A percentile compares a stretch with the other conserved stretches of the same genome.
Evolutionary conservation across 1,284 basidiomycete species (phyloP).

Genomic region (Ustilago hordei): DNA sequence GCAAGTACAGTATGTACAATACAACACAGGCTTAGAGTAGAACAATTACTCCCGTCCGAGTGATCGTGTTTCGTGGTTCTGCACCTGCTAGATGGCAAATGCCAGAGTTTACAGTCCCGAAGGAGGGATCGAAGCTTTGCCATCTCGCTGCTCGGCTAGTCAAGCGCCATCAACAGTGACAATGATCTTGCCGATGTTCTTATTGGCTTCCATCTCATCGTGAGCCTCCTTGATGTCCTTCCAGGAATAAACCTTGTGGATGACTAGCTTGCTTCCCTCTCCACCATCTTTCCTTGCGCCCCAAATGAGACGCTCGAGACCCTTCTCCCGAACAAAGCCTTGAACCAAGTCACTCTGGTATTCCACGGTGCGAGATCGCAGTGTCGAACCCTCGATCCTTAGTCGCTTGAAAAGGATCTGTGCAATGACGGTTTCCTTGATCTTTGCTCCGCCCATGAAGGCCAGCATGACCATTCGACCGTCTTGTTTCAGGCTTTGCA

Average conservation of each 20-base stretch:
- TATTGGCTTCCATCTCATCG: constrained; percentile 85
- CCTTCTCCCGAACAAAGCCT: constrained; percentile 72
- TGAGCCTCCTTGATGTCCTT: constrained; percentile 85
- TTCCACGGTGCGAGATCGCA: constrained; percentile 80
- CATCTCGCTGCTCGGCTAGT: neutral
- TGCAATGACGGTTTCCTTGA: constrained; percentile 77
- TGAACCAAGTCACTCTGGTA: constrained; percentile 85
- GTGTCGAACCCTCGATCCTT: constrained; percentile 87
- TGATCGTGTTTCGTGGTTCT: neutral
- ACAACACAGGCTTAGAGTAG: neutral
- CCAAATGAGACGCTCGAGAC: constrained; percentile 41
- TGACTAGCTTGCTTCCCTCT: constrained; percentile 48
- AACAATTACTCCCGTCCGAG: neutral
- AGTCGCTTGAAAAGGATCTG: constrained; percentile 87
- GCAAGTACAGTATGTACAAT: constrained; percentile 21
- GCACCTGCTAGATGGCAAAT: neutral
- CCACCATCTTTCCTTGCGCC: constrained; percentile 16
- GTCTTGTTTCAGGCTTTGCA: constrained; percentile 80
- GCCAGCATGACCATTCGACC: constrained; percentile 81
- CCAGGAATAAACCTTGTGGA: constrained; percentile 80
- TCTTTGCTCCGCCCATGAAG: constrained; percentile 78
- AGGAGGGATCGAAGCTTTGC: neutral
- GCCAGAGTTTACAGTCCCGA: neutral
- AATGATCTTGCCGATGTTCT: constrained; percentile 75
- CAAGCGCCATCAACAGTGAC: constrained; percentile 46